phyloP scores from a whole-genome alignment of 805 yeast genomes.

The Candida ovalis region DNA sequence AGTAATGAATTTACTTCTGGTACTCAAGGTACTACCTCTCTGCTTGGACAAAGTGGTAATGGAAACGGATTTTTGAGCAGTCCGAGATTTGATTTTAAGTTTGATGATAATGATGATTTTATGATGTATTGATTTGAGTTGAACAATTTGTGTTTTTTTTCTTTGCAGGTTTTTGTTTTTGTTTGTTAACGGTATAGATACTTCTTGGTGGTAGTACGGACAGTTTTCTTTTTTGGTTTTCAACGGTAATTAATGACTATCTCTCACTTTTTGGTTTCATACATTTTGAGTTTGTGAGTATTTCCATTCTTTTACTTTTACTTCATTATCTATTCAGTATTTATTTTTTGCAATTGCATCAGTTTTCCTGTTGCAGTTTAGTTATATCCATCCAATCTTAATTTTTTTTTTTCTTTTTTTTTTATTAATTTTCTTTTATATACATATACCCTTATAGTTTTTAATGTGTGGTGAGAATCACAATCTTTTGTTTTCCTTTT shows the following conservation, averaged over 20 bases:
- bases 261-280: too few species aligned
- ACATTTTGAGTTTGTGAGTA: too few species aligned
- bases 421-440: not conserved
- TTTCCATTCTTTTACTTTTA: too few species aligned
- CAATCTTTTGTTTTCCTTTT: not conserved
- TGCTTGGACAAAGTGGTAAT: not conserved
- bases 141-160: not conserved
- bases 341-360: too few species aligned
- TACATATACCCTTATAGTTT: not conserved
- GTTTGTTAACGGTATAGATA: not conserved
- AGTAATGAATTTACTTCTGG: not conserved
- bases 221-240: too few species aligned
- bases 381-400: not conserved
- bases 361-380: too few species aligned
- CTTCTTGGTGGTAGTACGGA: not conserved
- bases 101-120: constrained; percentile 27
- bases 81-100: constrained; percentile 21
- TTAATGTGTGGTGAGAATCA: not conserved
- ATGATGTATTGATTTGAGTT: constrained; percentile 19
- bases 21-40: not conserved
- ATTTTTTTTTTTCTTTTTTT: not conserved
- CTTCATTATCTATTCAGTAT: too few species aligned
- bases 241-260: too few species aligned
- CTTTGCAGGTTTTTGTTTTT: not conserved
- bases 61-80: constrained; percentile 5